These are phyloP conservation scores for Daldinia eschscholtzii DNA, from an alignment of 2,329 filamentous ascomycete genomes.

Conservation along the genomic window DNA sequence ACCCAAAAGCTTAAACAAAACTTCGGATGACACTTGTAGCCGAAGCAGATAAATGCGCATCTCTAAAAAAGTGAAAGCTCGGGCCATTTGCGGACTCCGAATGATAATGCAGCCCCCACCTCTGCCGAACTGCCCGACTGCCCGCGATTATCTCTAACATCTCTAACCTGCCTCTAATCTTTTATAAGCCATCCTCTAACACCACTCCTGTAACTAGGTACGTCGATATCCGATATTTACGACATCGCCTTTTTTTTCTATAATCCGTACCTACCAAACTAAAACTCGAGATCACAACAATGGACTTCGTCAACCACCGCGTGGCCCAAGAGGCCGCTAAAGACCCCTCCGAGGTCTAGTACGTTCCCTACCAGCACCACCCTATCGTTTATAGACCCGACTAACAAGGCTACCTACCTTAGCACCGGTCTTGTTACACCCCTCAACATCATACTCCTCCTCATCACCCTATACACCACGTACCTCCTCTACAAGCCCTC, in stretches of 20 bases:
- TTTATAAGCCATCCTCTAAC: not conserved
- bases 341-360: conserved; percentile 55
- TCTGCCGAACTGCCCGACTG: not conserved
- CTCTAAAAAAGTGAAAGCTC: conserved; percentile 12
- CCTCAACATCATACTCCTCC: conserved; percentile 71
- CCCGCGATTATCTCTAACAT: not conserved
- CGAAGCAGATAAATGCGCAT: not conserved
- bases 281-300: conserved; percentile 44
- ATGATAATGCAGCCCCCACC: conserved; percentile 26
- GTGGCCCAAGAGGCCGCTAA: conserved; percentile 66
- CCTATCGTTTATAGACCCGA: conserved; percentile 7
- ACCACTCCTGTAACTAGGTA: not conserved
- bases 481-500: conserved; percentile 68
- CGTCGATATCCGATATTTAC: not conserved
- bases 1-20: not conserved
- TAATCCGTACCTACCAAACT: not conserved
- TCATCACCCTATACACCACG: conserved; percentile 68
- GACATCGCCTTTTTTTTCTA: not conserved
- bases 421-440: conserved; percentile 67
- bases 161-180: not conserved
- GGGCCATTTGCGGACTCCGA: conserved; percentile 18
- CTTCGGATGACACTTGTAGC: not conserved
- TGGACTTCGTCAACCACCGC: conserved; percentile 71
- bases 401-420: conserved; percentile 28
- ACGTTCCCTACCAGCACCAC: conserved; percentile 36